Conservation (phyloP, 2,329 filamentous ascomycete genomes). For the Claviceps capensis region DNA sequence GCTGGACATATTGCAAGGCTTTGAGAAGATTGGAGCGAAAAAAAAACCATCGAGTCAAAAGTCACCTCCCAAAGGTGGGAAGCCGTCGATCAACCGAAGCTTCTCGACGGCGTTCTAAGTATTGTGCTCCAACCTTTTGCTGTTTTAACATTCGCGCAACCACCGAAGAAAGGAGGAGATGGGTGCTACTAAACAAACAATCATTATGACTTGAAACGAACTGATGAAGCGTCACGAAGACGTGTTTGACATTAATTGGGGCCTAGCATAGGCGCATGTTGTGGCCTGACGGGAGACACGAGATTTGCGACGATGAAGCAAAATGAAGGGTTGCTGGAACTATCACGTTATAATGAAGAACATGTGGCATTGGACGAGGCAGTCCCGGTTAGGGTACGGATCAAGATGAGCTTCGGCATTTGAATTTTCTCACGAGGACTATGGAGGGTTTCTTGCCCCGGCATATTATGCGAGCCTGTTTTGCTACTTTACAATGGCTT, state of each 20-base stretch:
- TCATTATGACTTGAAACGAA: conserved; percentile 11
- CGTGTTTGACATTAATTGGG: neutral
- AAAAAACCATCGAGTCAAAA: conserved; percentile 16
- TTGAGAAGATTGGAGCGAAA: conserved; percentile 55
- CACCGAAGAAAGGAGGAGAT: neutral
- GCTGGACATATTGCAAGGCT: conserved; percentile 62
- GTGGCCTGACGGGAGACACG: neutral
- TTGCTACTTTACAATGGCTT: neutral
- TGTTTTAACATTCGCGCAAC: neutral
- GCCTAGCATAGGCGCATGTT: neutral
- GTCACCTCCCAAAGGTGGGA: conserved; percentile 16
- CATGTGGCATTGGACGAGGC: conserved; percentile 6
- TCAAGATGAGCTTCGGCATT: neutral
- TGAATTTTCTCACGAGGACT: neutral
- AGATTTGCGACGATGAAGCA: neutral
- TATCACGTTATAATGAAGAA: conserved; percentile 14
- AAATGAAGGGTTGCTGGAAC: conserved; percentile 11
- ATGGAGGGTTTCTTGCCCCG: neutral
- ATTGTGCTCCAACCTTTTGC: no score
- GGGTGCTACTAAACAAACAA: neutral
- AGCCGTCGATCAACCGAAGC: conserved; percentile 18
- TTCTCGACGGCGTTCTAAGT: conserved; percentile 19
- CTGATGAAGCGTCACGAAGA: conserved; percentile 3
- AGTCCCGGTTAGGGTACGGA: neutral
- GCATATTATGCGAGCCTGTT: conserved; percentile 1